Conservation (phyloP, 306 rosid genomes). For the Abrus pulchellus region DNA sequence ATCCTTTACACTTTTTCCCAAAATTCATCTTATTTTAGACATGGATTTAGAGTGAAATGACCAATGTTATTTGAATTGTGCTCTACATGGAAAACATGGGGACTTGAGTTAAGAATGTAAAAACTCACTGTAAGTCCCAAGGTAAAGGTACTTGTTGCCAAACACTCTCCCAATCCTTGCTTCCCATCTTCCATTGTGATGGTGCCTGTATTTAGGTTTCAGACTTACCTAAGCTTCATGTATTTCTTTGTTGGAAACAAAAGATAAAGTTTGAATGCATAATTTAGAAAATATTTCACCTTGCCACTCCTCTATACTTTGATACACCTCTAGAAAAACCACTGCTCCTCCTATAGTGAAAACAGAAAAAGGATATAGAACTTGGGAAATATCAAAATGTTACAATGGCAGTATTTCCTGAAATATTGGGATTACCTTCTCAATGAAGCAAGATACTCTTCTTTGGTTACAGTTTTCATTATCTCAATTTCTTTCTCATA, state of each 20-base stretch:
- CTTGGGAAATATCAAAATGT: neutral
- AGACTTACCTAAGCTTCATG: slow-evolving; percentile 29
- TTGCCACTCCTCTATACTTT: slow-evolving; percentile 94
- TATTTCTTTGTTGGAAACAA: neutral
- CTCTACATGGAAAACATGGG: slow-evolving; percentile 4
- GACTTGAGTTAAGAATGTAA: neutral
- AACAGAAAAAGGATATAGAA: neutral
- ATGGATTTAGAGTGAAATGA: slow-evolving; percentile 10
- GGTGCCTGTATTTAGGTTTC: slow-evolving; percentile 66
- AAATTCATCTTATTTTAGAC: neutral
- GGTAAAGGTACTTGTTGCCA: slow-evolving; percentile 97
- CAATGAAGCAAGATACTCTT: slow-evolving; percentile 89
- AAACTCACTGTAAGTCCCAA: slow-evolving; percentile 86
- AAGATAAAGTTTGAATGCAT: neutral
- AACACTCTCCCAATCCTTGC: slow-evolving; percentile 96
- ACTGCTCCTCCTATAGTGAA: slow-evolving; percentile 74
- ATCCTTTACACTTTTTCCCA: neutral
- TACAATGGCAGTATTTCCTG: neutral
- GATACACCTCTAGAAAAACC: slow-evolving; percentile 99
- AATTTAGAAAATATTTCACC: slow-evolving; percentile 53
- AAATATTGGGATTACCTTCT: slow-evolving; percentile 68
- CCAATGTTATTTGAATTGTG: neutral
- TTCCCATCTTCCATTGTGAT: slow-evolving; percentile 98
- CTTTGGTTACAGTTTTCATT: slow-evolving; percentile 81
- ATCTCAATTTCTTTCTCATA: slow-evolving; percentile 81